Conservation (phyloP, 768 basidiomycete species). For the Trametes elegans region DNA sequence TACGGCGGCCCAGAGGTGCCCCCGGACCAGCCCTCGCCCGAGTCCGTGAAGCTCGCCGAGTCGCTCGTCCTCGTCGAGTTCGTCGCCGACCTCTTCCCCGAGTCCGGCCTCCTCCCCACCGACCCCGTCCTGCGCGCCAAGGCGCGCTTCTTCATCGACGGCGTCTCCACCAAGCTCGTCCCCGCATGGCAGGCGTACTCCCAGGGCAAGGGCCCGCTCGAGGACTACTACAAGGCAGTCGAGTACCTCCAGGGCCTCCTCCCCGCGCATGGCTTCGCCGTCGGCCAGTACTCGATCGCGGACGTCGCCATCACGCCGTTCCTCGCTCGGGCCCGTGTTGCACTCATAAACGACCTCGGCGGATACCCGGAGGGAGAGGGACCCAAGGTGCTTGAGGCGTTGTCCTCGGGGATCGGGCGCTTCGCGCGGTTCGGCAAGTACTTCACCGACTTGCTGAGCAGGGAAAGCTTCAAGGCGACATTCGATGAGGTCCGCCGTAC, state of each 20-base stretch:
- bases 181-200: slow-evolving; percentile 39
- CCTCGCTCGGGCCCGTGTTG: slow-evolving; percentile 49
- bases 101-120: slow-evolving; percentile 47
- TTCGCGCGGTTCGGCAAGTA: slow-evolving; percentile 52
- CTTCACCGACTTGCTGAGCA: slow-evolving; percentile 41
- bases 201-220: slow-evolving; percentile 31
- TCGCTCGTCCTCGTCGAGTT: slow-evolving; percentile 68
- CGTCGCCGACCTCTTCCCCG: slow-evolving; percentile 56
- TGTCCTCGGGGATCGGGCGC: slow-evolving; percentile 39
- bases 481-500: slow-evolving; percentile 43
- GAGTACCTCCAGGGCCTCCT: slow-evolving; percentile 51
- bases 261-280: slow-evolving; percentile 40
- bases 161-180: slow-evolving; percentile 44
- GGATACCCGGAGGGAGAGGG: slow-evolving; percentile 49
- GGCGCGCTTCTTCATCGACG: slow-evolving; percentile 63
- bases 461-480: slow-evolving; percentile 54
- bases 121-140: slow-evolving; percentile 58
- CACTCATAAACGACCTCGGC: slow-evolving; percentile 52
- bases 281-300: slow-evolving; percentile 54
- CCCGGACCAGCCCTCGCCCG: slow-evolving; percentile 57
- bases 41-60: slow-evolving; percentile 60
- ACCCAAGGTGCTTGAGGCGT: slow-evolving; percentile 37
- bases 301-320: slow-evolving; percentile 64
- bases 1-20: slow-evolving; percentile 60
- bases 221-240: slow-evolving; percentile 41